Conservation (phyloP, 2,329 filamentous ascomycete genomes). For the Juglanconis oblonga region DNA sequence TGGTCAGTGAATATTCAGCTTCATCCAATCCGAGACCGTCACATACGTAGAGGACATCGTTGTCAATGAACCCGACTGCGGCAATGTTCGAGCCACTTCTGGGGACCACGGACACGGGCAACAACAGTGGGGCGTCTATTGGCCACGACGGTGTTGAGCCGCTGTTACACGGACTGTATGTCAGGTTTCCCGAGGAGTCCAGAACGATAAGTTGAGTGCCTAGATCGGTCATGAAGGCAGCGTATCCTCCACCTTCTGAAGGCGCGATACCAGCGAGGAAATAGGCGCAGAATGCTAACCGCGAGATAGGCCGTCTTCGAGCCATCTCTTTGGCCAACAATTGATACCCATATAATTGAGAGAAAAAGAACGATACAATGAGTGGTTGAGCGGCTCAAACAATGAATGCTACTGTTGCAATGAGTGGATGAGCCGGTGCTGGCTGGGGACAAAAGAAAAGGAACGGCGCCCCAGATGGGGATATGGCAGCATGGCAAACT, state of each 20-base stretch:
- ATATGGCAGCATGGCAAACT: no score
- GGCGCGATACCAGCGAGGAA: not conserved
- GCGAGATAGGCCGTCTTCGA: not conserved
- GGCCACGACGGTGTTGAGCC: not conserved
- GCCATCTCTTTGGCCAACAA: not conserved
- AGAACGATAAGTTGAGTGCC: constrained; percentile 5
- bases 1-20: no score
- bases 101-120: not conserved
- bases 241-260: not conserved
- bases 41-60: not conserved
- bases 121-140: not conserved
- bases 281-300: not conserved
- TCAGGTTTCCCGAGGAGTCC: not conserved
- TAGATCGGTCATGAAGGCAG: constrained; percentile 1
- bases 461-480: no score
- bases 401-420: no score
- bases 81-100: not conserved
- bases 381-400: no score
- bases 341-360: no score
- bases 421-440: no score
- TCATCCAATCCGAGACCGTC: not conserved
- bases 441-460: no score
- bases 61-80: not conserved
- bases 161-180: constrained; percentile 5
- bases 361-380: no score